These are phyloP conservation scores for Pseudopediastrum boryanum DNA, from an alignment of 139 green algal species.

Conservation along the genomic window DNA sequence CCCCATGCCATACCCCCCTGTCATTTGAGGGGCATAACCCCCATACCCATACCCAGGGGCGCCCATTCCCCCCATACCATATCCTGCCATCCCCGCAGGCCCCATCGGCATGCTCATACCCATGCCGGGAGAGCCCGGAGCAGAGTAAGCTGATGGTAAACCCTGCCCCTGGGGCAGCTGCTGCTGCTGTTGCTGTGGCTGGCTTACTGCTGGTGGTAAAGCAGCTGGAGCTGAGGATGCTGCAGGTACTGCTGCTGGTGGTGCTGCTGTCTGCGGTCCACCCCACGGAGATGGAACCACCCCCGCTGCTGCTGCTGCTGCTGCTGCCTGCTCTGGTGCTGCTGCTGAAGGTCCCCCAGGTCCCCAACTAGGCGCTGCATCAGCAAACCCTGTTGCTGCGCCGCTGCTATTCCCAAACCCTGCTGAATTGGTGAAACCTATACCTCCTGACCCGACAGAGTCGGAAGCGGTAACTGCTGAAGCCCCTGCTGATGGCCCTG, in stretches of 20 bases:
- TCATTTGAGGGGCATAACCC: background rate
- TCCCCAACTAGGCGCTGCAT: constrained; percentile 1
- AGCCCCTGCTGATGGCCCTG: too few species aligned
- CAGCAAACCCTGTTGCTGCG: too few species aligned
- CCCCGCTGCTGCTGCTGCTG: constrained; percentile 14
- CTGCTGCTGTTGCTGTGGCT: background rate
- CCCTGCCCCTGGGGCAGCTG: constrained; percentile 8
- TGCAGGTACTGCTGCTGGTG: background rate
- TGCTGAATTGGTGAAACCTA: background rate
- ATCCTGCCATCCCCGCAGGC: background rate
- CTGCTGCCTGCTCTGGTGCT: background rate
- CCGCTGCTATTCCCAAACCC: too few species aligned
- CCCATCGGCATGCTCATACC: constrained; percentile 3
- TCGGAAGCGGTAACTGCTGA: too few species aligned
- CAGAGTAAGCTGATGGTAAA: background rate
- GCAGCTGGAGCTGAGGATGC: background rate
- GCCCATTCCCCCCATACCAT: background rate
- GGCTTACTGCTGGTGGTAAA: constrained; percentile 1
- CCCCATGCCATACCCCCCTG: constrained; percentile 3
- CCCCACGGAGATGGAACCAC: background rate
- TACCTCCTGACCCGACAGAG: too few species aligned
- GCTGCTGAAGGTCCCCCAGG: too few species aligned
- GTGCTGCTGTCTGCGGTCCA: constrained; percentile 2
- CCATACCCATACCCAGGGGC: background rate
- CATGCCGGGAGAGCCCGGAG: background rate